These are phyloP conservation scores for Colletotrichum abscissum DNA, from an alignment of 2,329 filamentous ascomycete species.

Conservation along the genomic window DNA sequence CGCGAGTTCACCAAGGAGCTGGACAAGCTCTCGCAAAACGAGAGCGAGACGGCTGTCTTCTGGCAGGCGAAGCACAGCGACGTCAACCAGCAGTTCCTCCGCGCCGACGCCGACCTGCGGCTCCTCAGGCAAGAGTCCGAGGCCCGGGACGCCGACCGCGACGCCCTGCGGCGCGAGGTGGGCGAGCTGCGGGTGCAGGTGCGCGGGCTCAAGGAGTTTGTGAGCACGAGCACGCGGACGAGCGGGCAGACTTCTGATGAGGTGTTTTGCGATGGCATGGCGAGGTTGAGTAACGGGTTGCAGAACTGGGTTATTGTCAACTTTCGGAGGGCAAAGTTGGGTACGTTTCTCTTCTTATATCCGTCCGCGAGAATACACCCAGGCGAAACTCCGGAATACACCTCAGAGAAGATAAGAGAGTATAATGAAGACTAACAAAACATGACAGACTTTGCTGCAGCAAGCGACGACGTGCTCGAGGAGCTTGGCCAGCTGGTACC, in stretches of 20 bases:
- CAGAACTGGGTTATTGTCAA: constrained; percentile 81
- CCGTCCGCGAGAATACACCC: too few relatives aligned
- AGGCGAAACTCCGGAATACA: background rate
- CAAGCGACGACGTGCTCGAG: constrained; percentile 52
- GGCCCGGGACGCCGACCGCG: constrained; percentile 56
- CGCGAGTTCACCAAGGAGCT: constrained; percentile 64
- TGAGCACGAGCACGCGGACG: constrained; percentile 73
- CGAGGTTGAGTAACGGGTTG: constrained; percentile 71
- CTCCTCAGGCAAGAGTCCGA: constrained; percentile 62
- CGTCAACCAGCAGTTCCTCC: constrained; percentile 63
- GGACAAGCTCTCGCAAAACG: constrained; percentile 62
- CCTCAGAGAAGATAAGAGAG: background rate
- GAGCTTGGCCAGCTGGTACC: constrained; percentile 64
- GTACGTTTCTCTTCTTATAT: constrained; percentile 47
- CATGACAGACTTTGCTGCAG: constrained; percentile 54
- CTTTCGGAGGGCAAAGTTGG: constrained; percentile 72
- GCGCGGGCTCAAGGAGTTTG: constrained; percentile 76
- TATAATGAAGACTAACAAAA: constrained; percentile 27
- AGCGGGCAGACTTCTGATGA: constrained; percentile 74
- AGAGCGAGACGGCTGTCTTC: constrained; percentile 66
- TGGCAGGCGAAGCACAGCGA: constrained; percentile 68
- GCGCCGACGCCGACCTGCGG: constrained; percentile 64
- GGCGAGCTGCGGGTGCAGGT: constrained; percentile 68
- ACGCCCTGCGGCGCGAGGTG: constrained; percentile 66
- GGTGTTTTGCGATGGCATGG: constrained; percentile 71